phyloP scores from a whole-genome alignment of 2,329 filamentous ascomycete genomes.

The Colletotrichum musae region DNA sequence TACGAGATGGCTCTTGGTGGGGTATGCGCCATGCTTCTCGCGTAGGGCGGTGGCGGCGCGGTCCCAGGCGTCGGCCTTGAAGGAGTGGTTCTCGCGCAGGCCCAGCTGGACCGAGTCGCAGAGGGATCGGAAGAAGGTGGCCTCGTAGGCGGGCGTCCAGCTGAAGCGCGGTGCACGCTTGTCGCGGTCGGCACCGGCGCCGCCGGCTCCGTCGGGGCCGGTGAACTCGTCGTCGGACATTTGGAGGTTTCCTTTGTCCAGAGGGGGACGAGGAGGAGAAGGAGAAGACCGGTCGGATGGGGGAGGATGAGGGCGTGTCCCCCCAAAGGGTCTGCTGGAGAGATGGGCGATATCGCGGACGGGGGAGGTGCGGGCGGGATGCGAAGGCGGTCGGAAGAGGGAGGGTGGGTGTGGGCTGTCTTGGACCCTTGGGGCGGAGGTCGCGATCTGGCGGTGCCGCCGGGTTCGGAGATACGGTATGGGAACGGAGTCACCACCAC shows the following conservation, averaged over 20 bases:
- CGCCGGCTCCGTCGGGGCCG: slow-evolving; percentile 36
- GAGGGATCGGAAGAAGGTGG: slow-evolving; percentile 73
- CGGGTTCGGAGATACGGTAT: slow-evolving; percentile 20
- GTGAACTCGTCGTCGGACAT: slow-evolving; percentile 59
- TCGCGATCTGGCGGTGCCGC: slow-evolving; percentile 27
- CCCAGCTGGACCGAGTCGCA: slow-evolving; percentile 72
- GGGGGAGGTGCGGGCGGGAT: neutral
- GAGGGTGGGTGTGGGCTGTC: neutral
- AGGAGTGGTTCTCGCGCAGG: slow-evolving; percentile 71
- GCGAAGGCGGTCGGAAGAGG: neutral
- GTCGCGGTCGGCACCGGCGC: slow-evolving; percentile 40
- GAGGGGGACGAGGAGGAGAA: slow-evolving; percentile 34
- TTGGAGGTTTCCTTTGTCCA: slow-evolving; percentile 17
- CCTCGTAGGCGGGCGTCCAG: slow-evolving; percentile 72
- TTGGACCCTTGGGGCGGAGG: slow-evolving; percentile 30
- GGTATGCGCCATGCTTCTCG: slow-evolving; percentile 69
- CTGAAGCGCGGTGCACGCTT: slow-evolving; percentile 68
- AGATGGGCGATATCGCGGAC: slow-evolving; percentile 7
- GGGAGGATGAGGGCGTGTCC: slow-evolving; percentile 16
- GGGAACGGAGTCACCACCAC: neutral
- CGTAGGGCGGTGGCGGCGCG: slow-evolving; percentile 68
- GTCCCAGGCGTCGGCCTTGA: slow-evolving; percentile 74
- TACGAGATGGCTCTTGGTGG: slow-evolving; percentile 73
- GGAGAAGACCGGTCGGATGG: neutral
- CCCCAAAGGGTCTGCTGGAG: slow-evolving; percentile 4